phyloP scores from a whole-genome alignment of 2,329 filamentous ascomycete genomes.

The Arthrobotrys musiformis region DNA sequence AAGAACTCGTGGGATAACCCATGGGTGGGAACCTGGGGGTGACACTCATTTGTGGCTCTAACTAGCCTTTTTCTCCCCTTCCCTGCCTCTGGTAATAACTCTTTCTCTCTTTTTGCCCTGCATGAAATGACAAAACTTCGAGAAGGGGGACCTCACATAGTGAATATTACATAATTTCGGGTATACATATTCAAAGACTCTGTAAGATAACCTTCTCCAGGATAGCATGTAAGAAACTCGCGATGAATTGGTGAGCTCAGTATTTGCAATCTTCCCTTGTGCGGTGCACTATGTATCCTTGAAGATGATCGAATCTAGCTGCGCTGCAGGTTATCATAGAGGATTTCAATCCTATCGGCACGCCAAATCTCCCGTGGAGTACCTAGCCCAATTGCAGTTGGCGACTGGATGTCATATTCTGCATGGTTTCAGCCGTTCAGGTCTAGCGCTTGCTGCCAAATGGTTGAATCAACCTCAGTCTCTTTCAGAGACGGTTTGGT shows the following conservation, averaged over 20 bases:
- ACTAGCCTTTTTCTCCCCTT: background rate
- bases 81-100: background rate
- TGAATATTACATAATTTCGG: conserved; percentile 56
- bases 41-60: conserved; percentile 1
- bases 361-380: conserved; percentile 28
- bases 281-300: background rate
- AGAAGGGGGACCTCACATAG: conserved; percentile 12
- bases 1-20: conserved; percentile 30
- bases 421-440: conserved; percentile 46
- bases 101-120: conserved; percentile 12
- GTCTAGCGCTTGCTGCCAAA: conserved; percentile 36
- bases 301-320: background rate
- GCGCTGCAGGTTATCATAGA: background rate
- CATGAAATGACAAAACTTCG: conserved; percentile 29
- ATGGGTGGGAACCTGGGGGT: conserved; percentile 39
- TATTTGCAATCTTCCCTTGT: background rate
- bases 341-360: background rate
- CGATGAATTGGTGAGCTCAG: conserved; percentile 5
- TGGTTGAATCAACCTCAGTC: conserved; percentile 28
- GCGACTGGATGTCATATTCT: conserved; percentile 21
- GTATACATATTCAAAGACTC: conserved; percentile 27
- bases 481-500: conserved; percentile 24
- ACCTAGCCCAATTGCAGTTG: conserved; percentile 18
- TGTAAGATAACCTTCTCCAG: conserved; percentile 1
- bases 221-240: conserved; percentile 9